Base-by-base conservation (phyloP, 305 asterid species). In the Ajuga reptans region DNA sequence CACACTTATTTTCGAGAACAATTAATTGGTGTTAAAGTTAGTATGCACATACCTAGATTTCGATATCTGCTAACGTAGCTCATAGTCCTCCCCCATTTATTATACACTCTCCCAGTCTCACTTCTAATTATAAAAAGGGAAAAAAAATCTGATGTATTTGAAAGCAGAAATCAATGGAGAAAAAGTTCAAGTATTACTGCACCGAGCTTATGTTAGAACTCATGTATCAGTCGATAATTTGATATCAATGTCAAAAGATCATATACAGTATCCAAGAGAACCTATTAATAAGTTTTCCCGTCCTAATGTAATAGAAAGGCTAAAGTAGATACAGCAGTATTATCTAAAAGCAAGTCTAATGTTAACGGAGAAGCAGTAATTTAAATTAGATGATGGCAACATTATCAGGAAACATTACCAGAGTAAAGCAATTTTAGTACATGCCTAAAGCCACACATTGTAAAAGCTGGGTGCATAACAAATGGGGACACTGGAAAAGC, bases 341-440 rank as follows among this genome's bases (percentile, higher is more conserved):
- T 24, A 69, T 41, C 29, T 18, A 47, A 46, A 34, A 52, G 68
- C 51, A 62, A 14, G 50, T 54, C 49, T 36, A 33, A 61, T 11
- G n/a, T 5, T 41, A 41, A 17, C 27, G n/a, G 29, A 51, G 41
- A 34, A 14, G 58, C 14, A 61, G 21, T 24, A 42, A 33, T 33
- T 10, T 12, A 37, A 55, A 16, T 17, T 56, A 57, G 7, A 55
- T 56, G 2, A 18, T 54, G 70, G 14, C 5, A 29, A 53, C 43
- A 49, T 49, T 42, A 27, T 43, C 73, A 12, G 49, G 63, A 47
- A 58, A 31, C 75, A 43, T 61, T 6, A 53, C 31, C 52, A 51
- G 9, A 21, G 65, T 51, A 50, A n/a, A 34, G 47, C 55, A 43
- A 21, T 47, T 9, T 29, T 16, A 9, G 39, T 56, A 67, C 6